These are phyloP conservation scores for Sporothrix euskadiensis DNA, from an alignment of 2,329 filamentous ascomycete species.

Conservation along the genomic window DNA sequence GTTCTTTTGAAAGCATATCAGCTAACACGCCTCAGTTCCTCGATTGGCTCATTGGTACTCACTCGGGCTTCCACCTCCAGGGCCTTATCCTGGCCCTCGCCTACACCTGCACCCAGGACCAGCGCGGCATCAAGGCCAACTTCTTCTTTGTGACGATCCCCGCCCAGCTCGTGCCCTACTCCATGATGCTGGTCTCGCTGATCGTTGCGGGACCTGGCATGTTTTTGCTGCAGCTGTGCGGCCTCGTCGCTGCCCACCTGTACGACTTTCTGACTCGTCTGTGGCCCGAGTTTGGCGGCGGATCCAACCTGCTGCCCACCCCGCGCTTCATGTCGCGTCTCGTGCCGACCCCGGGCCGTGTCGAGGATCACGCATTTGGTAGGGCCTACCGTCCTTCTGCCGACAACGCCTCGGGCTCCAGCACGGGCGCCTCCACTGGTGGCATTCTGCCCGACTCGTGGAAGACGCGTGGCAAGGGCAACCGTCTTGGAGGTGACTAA, in stretches of 20 bases:
- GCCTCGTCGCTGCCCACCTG: slow-evolving; percentile 83
- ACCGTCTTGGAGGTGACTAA: slow-evolving; percentile 56
- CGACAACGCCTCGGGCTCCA: slow-evolving; percentile 41
- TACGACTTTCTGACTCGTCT: slow-evolving; percentile 88
- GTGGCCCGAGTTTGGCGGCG: slow-evolving; percentile 86
- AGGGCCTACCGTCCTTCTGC: slow-evolving; percentile 54
- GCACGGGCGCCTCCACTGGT: slow-evolving; percentile 43
- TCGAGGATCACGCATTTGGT: slow-evolving; percentile 59
- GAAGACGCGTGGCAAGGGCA: slow-evolving; percentile 62
- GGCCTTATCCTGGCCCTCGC: slow-evolving; percentile 76
- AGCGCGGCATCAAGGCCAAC: slow-evolving; percentile 70
- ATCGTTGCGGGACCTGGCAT: slow-evolving; percentile 61
- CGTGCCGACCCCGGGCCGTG: slow-evolving; percentile 53
- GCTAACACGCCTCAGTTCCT: slow-evolving; percentile 47
- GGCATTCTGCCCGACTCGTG: slow-evolving; percentile 64
- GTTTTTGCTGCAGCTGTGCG: slow-evolving; percentile 67
- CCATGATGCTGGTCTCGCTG: slow-evolving; percentile 73
- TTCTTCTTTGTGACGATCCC: slow-evolving; percentile 85
- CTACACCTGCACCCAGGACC: slow-evolving; percentile 86
- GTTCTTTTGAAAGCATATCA: not conserved
- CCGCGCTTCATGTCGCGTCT: slow-evolving; percentile 70
- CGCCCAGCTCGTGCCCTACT: slow-evolving; percentile 76
- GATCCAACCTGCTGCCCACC: slow-evolving; percentile 72
- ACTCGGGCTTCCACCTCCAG: slow-evolving; percentile 51
- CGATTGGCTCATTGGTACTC: slow-evolving; percentile 54